Conservation (phyloP, 768 basidiomycete species). For the Amanita molliuscula region DNA sequence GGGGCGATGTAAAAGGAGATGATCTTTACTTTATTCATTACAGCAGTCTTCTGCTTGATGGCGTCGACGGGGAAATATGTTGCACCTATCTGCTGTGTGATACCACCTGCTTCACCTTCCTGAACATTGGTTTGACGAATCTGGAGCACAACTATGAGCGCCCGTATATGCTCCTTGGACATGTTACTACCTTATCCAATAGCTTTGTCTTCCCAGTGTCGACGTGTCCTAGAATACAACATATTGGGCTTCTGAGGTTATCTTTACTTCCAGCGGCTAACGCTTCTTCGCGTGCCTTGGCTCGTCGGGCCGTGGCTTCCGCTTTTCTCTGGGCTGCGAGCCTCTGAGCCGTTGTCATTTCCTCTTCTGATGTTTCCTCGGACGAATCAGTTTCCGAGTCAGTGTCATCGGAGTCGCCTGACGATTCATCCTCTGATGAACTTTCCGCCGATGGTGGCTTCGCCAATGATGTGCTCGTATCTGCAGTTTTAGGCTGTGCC, state of each 20-base stretch:
- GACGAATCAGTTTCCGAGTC: conserved; percentile 44
- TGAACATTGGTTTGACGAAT: conserved; percentile 99
- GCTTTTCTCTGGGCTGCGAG: conserved; percentile 65
- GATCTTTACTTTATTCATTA: conserved; percentile 70
- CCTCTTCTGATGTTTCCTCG: conserved; percentile 41
- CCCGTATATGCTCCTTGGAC: neutral
- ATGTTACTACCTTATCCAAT: conserved; percentile 69
- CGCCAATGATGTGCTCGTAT: neutral
- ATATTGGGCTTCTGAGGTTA: conserved; percentile 90
- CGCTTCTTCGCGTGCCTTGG: conserved; percentile 76
- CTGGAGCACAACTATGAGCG: conserved; percentile 25
- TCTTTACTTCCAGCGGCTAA: conserved; percentile 82
- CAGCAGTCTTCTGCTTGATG: conserved; percentile 85
- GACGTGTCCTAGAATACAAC: conserved; percentile 98
- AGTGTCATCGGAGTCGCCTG: conserved; percentile 22
- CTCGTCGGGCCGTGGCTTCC: conserved; percentile 71
- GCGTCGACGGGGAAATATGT: conserved; percentile 98
- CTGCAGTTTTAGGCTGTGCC: conserved; percentile 12
- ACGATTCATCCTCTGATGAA: conserved; percentile 31
- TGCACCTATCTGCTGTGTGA: conserved; percentile 99
- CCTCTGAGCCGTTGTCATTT: conserved; percentile 57
- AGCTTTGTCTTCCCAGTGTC: conserved; percentile 99
- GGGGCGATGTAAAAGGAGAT: neutral
- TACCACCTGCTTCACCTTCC: conserved; percentile 99
- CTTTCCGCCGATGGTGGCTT: conserved; percentile 16